Evolutionary conservation across 495 filamentous ascomycete species (phyloP).

Genomic region (Lophium mytilinum): DNA sequence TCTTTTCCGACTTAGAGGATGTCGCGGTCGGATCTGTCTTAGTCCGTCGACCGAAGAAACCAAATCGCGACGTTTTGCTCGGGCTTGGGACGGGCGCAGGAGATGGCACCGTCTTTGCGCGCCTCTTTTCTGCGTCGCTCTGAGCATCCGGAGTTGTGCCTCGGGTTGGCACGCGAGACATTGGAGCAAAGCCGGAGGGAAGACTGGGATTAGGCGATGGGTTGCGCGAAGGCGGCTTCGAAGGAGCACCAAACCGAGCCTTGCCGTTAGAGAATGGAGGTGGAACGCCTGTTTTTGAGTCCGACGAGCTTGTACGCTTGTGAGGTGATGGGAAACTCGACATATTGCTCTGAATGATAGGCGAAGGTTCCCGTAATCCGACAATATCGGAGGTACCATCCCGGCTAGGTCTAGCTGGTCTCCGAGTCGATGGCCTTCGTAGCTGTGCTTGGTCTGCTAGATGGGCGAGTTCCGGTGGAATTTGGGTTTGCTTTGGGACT

Average conservation of each 20-base stretch:
- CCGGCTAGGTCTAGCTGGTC: constrained; percentile 58
- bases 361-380: constrained; percentile 49
- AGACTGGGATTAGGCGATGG: constrained; percentile 34
- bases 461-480: constrained; percentile 37
- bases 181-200: constrained; percentile 3
- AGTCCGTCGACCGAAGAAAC: constrained; percentile 65
- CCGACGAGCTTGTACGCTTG: constrained; percentile 28
- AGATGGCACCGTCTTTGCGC: constrained; percentile 6
- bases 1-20: constrained; percentile 48
- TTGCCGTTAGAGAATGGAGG: background rate
- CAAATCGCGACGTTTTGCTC: constrained; percentile 53
- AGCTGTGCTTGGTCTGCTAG: constrained; percentile 26
- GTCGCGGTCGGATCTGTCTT: constrained; percentile 52
- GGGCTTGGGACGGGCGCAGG: constrained; percentile 19
- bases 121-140: constrained; percentile 8
- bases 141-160: constrained; percentile 20
- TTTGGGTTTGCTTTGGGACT: constrained; percentile 11
- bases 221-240: constrained; percentile 34
- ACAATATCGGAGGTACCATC: constrained; percentile 66
- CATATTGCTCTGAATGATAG: constrained; percentile 74
- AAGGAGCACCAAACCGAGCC: constrained; percentile 23
- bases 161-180: constrained; percentile 25
- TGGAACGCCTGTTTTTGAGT: constrained; percentile 18
- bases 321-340: constrained; percentile 40
- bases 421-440: constrained; percentile 12